A percentile compares a stretch with the other conserved stretches of the same genome.
These are phyloP conservation scores for Rosa hybrid DNA, from an alignment of 331 rosid genomes.

Conservation along the genomic window DNA sequence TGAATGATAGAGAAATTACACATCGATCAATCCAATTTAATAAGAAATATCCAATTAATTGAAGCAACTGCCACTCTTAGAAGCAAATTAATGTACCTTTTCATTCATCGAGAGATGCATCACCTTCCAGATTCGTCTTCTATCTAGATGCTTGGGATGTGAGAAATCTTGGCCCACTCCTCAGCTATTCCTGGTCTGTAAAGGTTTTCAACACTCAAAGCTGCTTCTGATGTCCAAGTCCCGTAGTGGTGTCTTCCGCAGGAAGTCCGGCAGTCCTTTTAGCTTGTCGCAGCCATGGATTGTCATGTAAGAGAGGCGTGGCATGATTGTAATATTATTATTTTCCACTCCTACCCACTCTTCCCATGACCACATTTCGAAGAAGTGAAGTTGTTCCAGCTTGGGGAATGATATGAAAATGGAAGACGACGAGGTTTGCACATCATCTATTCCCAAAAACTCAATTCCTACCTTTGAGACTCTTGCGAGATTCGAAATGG, in stretches of 20 bases:
- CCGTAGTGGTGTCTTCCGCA: constrained; percentile 1
- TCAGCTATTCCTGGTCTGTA: neutral
- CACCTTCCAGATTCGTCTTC: too few relatives aligned
- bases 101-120: neutral
- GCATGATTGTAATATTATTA: neutral
- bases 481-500: accelerated
- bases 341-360: neutral
- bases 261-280: neutral
- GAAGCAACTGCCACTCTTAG: too few relatives aligned
- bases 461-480: neutral
- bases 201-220: neutral
- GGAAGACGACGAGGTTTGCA: neutral
- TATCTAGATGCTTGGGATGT: neutral
- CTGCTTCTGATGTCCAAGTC: neutral
- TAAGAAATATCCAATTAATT: too few relatives aligned
- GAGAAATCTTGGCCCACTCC: neutral
- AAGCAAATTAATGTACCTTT: too few relatives aligned
- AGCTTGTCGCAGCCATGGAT: accelerated
- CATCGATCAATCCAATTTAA: too few relatives aligned
- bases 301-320: neutral
- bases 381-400: accelerated
- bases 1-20: too few relatives aligned
- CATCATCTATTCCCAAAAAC: neutral
- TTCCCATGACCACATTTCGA: accelerated
- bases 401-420: neutral